Evolutionary conservation across 2,329 filamentous ascomycete genomes (phyloP).

Genomic region (Diaporthe helianthi): DNA sequence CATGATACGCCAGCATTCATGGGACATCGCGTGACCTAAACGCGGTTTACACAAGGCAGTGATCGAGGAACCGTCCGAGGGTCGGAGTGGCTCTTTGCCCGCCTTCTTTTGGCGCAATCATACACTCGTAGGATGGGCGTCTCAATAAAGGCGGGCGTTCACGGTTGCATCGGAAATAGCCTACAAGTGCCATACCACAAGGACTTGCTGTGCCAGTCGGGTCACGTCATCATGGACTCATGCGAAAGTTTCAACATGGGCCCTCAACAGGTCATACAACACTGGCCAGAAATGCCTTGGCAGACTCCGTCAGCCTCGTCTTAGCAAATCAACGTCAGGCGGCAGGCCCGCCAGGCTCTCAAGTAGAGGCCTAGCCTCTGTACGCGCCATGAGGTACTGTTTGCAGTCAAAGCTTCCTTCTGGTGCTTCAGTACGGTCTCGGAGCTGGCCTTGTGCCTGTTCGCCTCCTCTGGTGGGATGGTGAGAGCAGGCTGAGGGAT

Average conservation of each 20-base stretch:
- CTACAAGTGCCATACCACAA: no score
- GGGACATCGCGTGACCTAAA: background rate
- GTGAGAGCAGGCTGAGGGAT: constrained; percentile 18
- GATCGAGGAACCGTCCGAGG: no score
- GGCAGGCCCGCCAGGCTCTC: constrained; percentile 30
- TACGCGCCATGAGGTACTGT: constrained; percentile 21
- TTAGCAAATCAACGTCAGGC: constrained; percentile 24
- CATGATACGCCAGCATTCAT: background rate
- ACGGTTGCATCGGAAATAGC: background rate
- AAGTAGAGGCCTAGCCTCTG: background rate
- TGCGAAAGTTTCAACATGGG: no score
- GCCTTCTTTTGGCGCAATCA: background rate
- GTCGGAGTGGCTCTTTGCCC: background rate
- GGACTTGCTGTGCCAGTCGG: background rate
- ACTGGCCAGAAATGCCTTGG: background rate
- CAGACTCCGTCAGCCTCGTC: constrained; percentile 26
- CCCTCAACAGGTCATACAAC: background rate
- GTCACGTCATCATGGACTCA: background rate
- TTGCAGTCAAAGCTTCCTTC: constrained; percentile 21
- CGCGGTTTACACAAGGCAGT: background rate
- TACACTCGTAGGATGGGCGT: background rate
- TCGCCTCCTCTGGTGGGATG: constrained; percentile 19
- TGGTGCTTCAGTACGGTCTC: background rate
- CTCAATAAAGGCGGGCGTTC: background rate
- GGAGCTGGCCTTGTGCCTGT: background rate